Base-by-base conservation (phyloP, 371 early-diverging fungal species). In the Gilbertella persicaria region DNA sequence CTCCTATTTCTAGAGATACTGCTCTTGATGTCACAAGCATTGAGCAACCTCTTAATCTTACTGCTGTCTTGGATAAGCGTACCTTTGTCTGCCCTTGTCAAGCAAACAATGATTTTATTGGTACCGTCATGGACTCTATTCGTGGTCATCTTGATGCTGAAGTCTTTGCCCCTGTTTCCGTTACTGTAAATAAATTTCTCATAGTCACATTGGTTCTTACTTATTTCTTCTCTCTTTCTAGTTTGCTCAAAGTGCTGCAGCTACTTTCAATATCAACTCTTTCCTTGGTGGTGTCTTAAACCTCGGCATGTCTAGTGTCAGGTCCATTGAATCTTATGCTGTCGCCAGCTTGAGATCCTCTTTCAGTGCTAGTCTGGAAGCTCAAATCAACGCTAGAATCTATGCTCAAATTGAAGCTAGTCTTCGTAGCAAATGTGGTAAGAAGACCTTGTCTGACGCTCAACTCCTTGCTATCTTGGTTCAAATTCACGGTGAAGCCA, bases 401-500 rank as follows among this genome's bases (percentile, higher is more conserved):
- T 54, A 58, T 25, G 65, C 59, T 25, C 28, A 57, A 20, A 25
- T 69, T 28, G 47, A 70, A 26, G 44, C 45, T 25, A 45, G 45
- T 55, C 56, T 70, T 36, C 41, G 58, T 47, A 35, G 43, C 21
- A 33, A 52, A 10, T 43, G 50, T 24, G 49, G 65, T 36, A 10
- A 25, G 2, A 20, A 14, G 39, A 41, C 30, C 0, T 41, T 62
- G 17, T 39, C 60, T 35, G 56, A 66, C 26, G 40, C 48, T 14
- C 45, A 66, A 41, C 61, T 70, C 30, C 26, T 64, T 9, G 37
- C 49, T 7, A 58, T 56, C 17, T 39, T 70, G 30, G 20, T 47
- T 16, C 45, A 64, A 14, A 35, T 70, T 23, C 63, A 66, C 39
- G 53, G 53, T 42, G 50, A 64, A 30, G 40, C 59, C 33, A 53